Conservation (phyloP, 2,329 filamentous ascomycete genomes). For the Colletotrichum higginsianum region DNA sequence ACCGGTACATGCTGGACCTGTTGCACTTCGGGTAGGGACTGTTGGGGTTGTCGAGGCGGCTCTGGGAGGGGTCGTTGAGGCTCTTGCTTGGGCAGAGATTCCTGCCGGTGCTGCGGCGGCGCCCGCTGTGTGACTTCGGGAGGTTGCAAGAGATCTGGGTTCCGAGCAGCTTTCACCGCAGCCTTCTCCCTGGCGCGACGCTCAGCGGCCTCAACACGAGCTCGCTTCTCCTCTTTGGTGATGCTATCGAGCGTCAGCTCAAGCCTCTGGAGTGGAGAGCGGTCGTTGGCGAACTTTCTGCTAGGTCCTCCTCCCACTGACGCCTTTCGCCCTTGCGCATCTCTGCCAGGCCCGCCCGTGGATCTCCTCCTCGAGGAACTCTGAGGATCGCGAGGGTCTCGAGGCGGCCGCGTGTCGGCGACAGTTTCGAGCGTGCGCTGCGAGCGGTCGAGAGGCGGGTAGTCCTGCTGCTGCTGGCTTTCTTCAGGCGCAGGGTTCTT, state of each 20-base stretch:
- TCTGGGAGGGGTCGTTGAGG: conserved; percentile 43
- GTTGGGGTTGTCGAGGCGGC: conserved; percentile 20
- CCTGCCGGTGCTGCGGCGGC: conserved; percentile 43
- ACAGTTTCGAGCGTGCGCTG: conserved; percentile 50
- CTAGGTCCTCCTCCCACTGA: conserved; percentile 58
- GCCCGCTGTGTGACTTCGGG: conserved; percentile 45
- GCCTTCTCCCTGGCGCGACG: conserved; percentile 76
- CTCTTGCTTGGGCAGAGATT: conserved; percentile 45
- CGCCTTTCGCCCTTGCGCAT: conserved; percentile 51
- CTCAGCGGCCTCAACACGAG: conserved; percentile 87
- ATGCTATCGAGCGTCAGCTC: conserved; percentile 93
- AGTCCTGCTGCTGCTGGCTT: conserved; percentile 40
- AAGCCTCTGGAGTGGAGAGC: conserved; percentile 93
- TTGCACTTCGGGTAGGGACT: conserved; percentile 16
- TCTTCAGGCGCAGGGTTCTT: conserved; percentile 41
- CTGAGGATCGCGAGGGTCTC: conserved; percentile 18
- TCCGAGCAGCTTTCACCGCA: conserved; percentile 51
- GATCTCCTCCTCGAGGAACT: conserved; percentile 34
- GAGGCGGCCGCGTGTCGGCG: conserved; percentile 4
- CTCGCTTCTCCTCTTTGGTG: conserved; percentile 95
- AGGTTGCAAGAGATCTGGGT: conserved; percentile 44
- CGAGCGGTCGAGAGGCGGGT: conserved; percentile 49
- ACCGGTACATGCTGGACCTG: conserved; percentile 39
- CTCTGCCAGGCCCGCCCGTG: conserved; percentile 17
- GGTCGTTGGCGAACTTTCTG: conserved; percentile 80